phyloP scores from a whole-genome alignment of 2,329 filamentous ascomycete genomes.

The Ophiocordyceps polyrhachis-furcata region DNA sequence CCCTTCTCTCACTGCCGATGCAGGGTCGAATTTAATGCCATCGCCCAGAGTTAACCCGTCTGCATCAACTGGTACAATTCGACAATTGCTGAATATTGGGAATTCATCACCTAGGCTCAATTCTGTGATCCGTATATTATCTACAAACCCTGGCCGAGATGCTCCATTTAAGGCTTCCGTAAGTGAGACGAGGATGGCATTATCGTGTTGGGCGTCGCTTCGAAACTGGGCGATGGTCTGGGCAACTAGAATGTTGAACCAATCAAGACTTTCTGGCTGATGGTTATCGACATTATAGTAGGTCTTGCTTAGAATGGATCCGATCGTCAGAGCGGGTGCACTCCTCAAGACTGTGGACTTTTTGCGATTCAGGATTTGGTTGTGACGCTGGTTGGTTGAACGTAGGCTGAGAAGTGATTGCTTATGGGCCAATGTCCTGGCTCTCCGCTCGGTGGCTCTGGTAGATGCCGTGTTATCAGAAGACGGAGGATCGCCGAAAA shows the following conservation, averaged over 20 bases:
- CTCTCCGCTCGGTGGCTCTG: conserved; percentile 55
- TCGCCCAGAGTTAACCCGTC: conserved; percentile 43
- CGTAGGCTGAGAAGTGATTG: conserved; percentile 50
- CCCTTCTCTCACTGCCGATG: conserved; percentile 38
- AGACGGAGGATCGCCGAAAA: conserved; percentile 84
- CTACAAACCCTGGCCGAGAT: conserved; percentile 74
- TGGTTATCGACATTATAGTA: conserved; percentile 95
- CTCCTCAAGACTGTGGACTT: conserved; percentile 56
- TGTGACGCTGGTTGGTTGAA: conserved; percentile 20
- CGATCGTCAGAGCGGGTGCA: conserved; percentile 65
- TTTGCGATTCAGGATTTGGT: conserved; percentile 36
- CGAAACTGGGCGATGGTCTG: conserved; percentile 94
- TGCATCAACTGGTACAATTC: conserved; percentile 79
- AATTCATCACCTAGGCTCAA: conserved; percentile 92
- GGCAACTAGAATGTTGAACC: conserved; percentile 95
- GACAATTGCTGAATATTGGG: conserved; percentile 95
- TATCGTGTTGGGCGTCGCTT: conserved; percentile 79
- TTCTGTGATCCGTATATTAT: conserved; percentile 86
- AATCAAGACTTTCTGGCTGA: conserved; percentile 90
- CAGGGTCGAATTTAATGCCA: conserved; percentile 31
- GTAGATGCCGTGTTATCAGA: conserved; percentile 62
- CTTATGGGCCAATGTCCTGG: conserved; percentile 57
- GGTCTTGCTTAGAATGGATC: conserved; percentile 85
- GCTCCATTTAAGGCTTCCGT: conserved; percentile 76
- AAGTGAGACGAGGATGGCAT: conserved; percentile 71